A percentile compares a stretch with the other conserved stretches of the same genome.
Conservation (phyloP, 192 early-diverging fungal genomes). For the Coemansia sp. region DNA sequence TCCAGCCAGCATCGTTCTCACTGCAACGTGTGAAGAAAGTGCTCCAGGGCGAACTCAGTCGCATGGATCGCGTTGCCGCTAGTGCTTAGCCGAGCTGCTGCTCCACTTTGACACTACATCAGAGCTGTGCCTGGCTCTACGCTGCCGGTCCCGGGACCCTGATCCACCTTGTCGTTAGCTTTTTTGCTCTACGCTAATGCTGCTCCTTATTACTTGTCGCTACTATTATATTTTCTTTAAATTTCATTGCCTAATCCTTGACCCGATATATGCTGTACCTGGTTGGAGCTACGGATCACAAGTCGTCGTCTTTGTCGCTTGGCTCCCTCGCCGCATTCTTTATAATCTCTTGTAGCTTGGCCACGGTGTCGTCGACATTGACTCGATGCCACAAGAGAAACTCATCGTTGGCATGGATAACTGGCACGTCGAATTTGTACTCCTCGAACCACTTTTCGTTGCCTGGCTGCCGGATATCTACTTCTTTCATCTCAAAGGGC, state of each 20-base stretch:
- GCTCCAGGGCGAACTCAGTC: slow-evolving; percentile 49
- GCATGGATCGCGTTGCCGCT: slow-evolving; percentile 24
- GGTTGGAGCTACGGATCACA: background rate
- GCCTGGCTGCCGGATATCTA: slow-evolving; percentile 47
- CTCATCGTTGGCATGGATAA: slow-evolving; percentile 48
- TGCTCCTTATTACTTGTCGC: background rate
- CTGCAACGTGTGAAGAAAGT: slow-evolving; percentile 79
- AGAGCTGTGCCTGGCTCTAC: background rate
- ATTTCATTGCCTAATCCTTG: background rate
- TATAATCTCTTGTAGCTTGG: slow-evolving; percentile 36
- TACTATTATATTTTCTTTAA: slow-evolving; percentile 2
- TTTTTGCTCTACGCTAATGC: background rate
- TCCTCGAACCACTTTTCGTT: slow-evolving; percentile 53
- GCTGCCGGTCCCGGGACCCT: background rate
- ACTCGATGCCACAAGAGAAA: slow-evolving; percentile 54
- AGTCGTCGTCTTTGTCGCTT: background rate
- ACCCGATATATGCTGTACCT: background rate
- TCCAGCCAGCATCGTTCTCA: slow-evolving; percentile 58
- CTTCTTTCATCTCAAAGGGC: slow-evolving; percentile 45
- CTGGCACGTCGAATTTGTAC: slow-evolving; percentile 56
- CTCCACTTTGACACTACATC: background rate
- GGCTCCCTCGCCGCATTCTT: background rate
- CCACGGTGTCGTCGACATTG: slow-evolving; percentile 33
- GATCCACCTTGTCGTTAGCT: background rate
- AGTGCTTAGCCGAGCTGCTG: background rate